Evolutionary conservation across 192 early-diverging fungal genomes (phyloP).

Genomic region (Backusella sp.): DNA sequence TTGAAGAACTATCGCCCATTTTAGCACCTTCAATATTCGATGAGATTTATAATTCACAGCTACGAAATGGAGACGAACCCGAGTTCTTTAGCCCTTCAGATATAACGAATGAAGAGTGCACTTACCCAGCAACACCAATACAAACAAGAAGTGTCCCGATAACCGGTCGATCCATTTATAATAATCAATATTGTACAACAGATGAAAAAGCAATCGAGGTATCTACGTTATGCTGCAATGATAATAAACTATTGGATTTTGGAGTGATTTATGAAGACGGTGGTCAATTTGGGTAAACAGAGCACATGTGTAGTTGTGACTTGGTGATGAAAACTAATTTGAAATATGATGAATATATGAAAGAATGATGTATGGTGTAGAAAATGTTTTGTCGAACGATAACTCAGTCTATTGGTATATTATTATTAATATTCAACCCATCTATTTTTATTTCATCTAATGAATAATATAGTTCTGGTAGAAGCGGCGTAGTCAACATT

Average conservation of each 20-base stretch:
- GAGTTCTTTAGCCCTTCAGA: not conserved
- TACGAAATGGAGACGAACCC: not conserved
- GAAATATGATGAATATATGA: not conserved
- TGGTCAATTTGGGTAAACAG: constrained; percentile 3
- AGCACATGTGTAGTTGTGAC: not conserved
- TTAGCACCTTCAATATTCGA: not conserved
- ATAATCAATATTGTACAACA: not conserved
- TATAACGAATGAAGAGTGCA: not conserved
- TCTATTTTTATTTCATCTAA: not conserved
- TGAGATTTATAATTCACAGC: not conserved
- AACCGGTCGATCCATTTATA: not conserved
- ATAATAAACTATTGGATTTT: not conserved
- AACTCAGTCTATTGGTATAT: constrained; percentile 17
- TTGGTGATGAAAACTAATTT: not conserved
- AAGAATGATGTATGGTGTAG: constrained; percentile 11
- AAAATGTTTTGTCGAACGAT: constrained; percentile 18
- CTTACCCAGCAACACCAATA: not conserved
- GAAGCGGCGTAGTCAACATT: constrained; percentile 29
- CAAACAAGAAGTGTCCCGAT: not conserved
- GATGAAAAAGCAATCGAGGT: constrained; percentile 2
- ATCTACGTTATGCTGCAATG: not conserved
- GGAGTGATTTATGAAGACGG: not conserved
- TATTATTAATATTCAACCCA: not conserved
- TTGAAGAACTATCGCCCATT: not conserved
- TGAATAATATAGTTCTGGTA: constrained; percentile 21